Percentiles rank a stretch among this genome's conserved stretches.
Evolutionary conservation across 345 rosid species (phyloP).

Genomic region (Clarkia xantiana): DNA sequence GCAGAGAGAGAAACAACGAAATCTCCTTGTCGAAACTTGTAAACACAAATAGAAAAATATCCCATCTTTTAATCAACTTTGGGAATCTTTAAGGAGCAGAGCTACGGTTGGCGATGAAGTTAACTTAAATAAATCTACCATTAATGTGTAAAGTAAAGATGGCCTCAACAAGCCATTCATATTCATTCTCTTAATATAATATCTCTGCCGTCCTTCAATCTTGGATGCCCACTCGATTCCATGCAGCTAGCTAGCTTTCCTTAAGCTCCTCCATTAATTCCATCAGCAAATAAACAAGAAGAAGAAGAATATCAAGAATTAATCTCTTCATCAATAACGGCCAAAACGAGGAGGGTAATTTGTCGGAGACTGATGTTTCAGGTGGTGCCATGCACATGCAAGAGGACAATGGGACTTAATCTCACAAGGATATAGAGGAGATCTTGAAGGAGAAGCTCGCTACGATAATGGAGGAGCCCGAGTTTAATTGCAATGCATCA

Average conservation of each 20-base stretch:
- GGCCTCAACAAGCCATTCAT: not conserved
- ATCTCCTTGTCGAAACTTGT: too few relatives aligned
- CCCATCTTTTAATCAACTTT: not conserved
- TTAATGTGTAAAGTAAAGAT: conserved; percentile 8
- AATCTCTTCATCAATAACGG: not conserved
- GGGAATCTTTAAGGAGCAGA: conserved; percentile 1
- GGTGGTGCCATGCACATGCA: conserved; percentile 21
- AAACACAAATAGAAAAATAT: too few relatives aligned
- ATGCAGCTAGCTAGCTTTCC: not conserved
- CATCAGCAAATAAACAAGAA: not conserved
- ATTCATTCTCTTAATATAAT: not conserved
- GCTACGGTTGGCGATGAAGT: conserved; percentile 9
- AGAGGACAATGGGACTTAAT: conserved; percentile 15
- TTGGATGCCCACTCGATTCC: conserved; percentile 11
- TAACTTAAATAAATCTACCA: conserved; percentile 7
- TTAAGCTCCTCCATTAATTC: too few relatives aligned
- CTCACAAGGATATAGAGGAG: conserved; percentile 20
- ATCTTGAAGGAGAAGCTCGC: conserved; percentile 21
- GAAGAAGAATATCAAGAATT: not conserved
- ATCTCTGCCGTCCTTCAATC: not conserved
- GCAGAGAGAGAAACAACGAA: too few relatives aligned
- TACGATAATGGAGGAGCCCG: conserved; percentile 19
- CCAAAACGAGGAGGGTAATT: conserved; percentile 13
- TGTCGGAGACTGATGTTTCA: conserved; percentile 16
- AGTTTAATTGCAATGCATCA: conserved; percentile 4